These are phyloP conservation scores for Rhizophagus prolifer DNA, from an alignment of 192 early-diverging fungal genomes.

Conservation along the genomic window DNA sequence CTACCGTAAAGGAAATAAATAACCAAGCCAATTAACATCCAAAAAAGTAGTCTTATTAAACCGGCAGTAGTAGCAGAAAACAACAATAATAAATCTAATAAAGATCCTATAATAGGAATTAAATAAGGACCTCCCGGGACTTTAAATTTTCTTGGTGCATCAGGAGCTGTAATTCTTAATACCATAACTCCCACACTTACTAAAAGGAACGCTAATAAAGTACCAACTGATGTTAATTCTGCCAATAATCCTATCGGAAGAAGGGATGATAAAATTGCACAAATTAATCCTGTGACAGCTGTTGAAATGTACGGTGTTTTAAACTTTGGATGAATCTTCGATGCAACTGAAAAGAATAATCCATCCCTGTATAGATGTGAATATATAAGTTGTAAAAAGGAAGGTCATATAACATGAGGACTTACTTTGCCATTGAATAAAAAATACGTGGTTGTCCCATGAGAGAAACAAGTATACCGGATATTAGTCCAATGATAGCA, in stretches of 20 bases:
- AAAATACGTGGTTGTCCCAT: constrained; percentile 89
- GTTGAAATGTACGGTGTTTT: constrained; percentile 78
- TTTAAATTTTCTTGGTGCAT: constrained; percentile 66
- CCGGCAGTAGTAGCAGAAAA: constrained; percentile 62
- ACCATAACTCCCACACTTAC: constrained; percentile 77
- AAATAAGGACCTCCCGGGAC: constrained; percentile 71
- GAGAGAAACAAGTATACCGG: constrained; percentile 74
- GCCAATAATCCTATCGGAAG: constrained; percentile 82
- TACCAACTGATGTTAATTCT: constrained; percentile 85
- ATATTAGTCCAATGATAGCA: constrained; percentile 73
- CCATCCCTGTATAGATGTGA: constrained; percentile 61
- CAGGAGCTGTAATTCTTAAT: constrained; percentile 74
- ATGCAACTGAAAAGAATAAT: constrained; percentile 69
- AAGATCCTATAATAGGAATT: constrained; percentile 64
- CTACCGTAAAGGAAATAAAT: constrained; percentile 68
- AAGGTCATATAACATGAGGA: not conserved
- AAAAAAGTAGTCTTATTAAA: constrained; percentile 72
- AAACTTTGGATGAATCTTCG: constrained; percentile 68
- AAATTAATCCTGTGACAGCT: constrained; percentile 60
- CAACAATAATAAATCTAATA: constrained; percentile 61
- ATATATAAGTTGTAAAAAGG: not conserved
- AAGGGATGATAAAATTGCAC: constrained; percentile 65
- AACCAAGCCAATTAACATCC: constrained; percentile 76
- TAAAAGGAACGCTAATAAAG: constrained; percentile 81
- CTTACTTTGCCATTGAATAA: constrained; percentile 72